These are phyloP conservation scores for Bryoglossum gracile DNA, from an alignment of 495 filamentous ascomycete genomes.

Conservation along the genomic window DNA sequence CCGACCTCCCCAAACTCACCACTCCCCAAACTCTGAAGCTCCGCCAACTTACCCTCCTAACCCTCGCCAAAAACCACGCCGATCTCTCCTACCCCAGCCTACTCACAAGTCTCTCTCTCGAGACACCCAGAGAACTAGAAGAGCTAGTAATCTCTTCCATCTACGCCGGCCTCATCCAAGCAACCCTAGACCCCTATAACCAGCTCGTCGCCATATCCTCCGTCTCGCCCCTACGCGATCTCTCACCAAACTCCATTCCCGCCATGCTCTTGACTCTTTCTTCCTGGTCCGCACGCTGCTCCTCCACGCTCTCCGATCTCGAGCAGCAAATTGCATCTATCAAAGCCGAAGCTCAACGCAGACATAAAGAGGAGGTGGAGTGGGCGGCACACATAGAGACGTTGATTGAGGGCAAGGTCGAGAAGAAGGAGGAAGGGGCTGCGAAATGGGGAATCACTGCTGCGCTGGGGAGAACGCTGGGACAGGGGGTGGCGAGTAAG, in stretches of 20 bases:
- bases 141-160: constrained; percentile 83
- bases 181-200: constrained; percentile 70
- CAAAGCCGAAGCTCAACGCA: constrained; percentile 45
- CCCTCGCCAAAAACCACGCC: constrained; percentile 52
- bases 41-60: constrained; percentile 80
- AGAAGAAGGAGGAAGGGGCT: constrained; percentile 33
- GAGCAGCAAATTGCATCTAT: constrained; percentile 61
- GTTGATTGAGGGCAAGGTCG: constrained; percentile 33
- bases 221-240: constrained; percentile 78
- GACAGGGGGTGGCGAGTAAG: constrained; percentile 31
- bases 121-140: constrained; percentile 67
- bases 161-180: constrained; percentile 75
- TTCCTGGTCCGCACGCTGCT: constrained; percentile 72
- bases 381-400: constrained; percentile 40
- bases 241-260: constrained; percentile 59
- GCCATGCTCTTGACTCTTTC: constrained; percentile 58
- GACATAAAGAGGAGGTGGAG: constrained; percentile 42
- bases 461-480: constrained; percentile 28
- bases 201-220: constrained; percentile 67
- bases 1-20: constrained; percentile 63
- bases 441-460: constrained; percentile 11
- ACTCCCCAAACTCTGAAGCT: constrained; percentile 75
- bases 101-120: constrained; percentile 56
- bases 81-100: constrained; percentile 68
- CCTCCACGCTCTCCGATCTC: constrained; percentile 63